phyloP scores from a whole-genome alignment of 768 basidiomycete genomes.

The Leccinellum albellum region DNA sequence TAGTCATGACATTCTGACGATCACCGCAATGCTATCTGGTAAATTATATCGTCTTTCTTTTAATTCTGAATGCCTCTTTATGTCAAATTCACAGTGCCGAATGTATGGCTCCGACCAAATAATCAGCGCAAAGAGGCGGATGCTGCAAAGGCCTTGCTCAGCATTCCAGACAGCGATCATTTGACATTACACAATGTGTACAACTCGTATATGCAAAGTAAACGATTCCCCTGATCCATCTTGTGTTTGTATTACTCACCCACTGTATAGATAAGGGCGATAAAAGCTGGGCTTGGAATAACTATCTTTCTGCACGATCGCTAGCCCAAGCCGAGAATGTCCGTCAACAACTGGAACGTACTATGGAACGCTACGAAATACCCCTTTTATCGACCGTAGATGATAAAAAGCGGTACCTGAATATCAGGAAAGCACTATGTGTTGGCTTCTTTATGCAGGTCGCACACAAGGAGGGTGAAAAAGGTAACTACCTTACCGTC shows the following conservation, averaged over 20 bases:
- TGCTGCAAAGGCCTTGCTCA: conserved; percentile 81
- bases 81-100: conserved; percentile 53
- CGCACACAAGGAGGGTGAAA: conserved; percentile 92
- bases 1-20: conserved; percentile 91
- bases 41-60: conserved; percentile 14
- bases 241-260: neutral
- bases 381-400: conserved; percentile 67
- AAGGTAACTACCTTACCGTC: conserved; percentile 81
- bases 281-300: conserved; percentile 86
- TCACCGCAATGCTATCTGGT: conserved; percentile 97
- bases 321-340: conserved; percentile 93
- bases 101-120: conserved; percentile 89
- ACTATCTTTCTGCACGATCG: conserved; percentile 81
- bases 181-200: conserved; percentile 92
- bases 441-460: conserved; percentile 99
- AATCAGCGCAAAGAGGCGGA: conserved; percentile 89
- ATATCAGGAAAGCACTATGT: conserved; percentile 79
- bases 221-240: conserved; percentile 20
- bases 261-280: conserved; percentile 58
- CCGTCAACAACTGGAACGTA: conserved; percentile 79
- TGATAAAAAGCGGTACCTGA: conserved; percentile 64
- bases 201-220: conserved; percentile 85
- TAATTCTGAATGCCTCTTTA: neutral
- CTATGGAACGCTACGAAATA: conserved; percentile 88
- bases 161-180: conserved; percentile 96